Conservation (phyloP, 495 filamentous ascomycete genomes). For the Pyrenula massariospora region DNA sequence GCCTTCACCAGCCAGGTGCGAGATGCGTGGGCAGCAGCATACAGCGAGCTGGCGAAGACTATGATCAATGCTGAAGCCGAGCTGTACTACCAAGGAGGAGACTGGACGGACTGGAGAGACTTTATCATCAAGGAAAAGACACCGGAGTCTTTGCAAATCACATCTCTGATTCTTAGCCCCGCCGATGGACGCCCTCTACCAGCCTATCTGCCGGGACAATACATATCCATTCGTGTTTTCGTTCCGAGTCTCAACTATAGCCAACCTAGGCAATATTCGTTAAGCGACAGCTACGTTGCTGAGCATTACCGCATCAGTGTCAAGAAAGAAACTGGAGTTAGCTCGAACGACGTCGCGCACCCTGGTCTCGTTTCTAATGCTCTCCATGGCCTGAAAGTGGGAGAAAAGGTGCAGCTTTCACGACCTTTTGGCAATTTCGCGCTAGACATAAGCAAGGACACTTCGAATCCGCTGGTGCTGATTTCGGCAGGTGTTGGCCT, state of each 20-base stretch:
- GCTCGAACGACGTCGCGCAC: slow-evolving; percentile 25
- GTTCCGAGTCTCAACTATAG: slow-evolving; percentile 44
- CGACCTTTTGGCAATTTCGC: slow-evolving; percentile 64
- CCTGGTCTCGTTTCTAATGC: slow-evolving; percentile 63
- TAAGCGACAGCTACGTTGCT: slow-evolving; percentile 45
- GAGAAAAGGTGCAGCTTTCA: slow-evolving; percentile 49
- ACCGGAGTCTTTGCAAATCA: slow-evolving; percentile 51
- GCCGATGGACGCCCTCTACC: slow-evolving; percentile 50
- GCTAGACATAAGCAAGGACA: slow-evolving; percentile 25
- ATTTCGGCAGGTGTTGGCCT: slow-evolving; percentile 61
- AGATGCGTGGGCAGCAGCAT: slow-evolving; percentile 61
- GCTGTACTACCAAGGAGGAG: slow-evolving; percentile 41
- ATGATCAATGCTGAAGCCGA: slow-evolving; percentile 53
- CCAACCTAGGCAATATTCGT: slow-evolving; percentile 64
- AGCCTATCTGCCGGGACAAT: slow-evolving; percentile 54
- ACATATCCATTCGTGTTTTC: slow-evolving; percentile 47
- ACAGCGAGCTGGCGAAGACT: slow-evolving; percentile 57
- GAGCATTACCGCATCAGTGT: slow-evolving; percentile 61
- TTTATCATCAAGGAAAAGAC: slow-evolving; percentile 55
- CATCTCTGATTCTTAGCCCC: slow-evolving; percentile 59
- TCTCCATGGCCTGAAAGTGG: slow-evolving; percentile 48
- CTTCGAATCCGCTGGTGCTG: slow-evolving; percentile 43
- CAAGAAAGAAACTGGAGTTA: slow-evolving; percentile 49
- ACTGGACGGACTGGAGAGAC: slow-evolving; percentile 54
- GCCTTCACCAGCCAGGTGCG: slow-evolving; percentile 55